These are phyloP conservation scores for Citrus sp. DNA, from an alignment of 345 rosid genomes.

Conservation along the genomic window DNA sequence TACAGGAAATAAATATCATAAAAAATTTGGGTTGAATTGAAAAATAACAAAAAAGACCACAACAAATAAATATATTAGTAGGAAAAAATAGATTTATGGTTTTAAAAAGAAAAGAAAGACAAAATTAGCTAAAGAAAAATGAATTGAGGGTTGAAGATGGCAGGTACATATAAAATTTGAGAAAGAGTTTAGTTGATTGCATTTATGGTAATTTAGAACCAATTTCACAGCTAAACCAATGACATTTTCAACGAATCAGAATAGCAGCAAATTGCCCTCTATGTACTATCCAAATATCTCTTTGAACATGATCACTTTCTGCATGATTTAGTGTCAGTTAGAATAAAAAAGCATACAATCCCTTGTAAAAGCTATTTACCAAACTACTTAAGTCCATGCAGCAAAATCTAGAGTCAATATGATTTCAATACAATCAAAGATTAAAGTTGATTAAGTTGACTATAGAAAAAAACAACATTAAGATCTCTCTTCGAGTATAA, in stretches of 20 bases:
- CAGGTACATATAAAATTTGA: too few species aligned
- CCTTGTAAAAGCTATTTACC: slow-evolving; percentile 7
- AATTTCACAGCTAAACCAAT: neutral
- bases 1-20: too few species aligned
- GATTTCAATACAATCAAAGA: too few species aligned
- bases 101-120: too few species aligned
- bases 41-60: too few species aligned
- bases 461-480: neutral
- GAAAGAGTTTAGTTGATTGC: too few species aligned
- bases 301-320: neutral
- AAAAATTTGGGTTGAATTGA: too few species aligned
- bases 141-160: too few species aligned
- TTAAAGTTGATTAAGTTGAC: too few species aligned
- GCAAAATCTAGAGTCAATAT: neutral
- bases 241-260: neutral
- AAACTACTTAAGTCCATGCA: neutral
- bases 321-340: neutral
- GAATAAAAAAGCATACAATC: neutral
- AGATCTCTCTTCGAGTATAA: slow-evolving; percentile 1
- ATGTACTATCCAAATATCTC: neutral
- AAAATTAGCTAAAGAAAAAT: too few species aligned
- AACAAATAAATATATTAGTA: too few species aligned
- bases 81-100: too few species aligned
- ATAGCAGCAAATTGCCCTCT: neutral
- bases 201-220: neutral